phyloP scores from a whole-genome alignment of 805 yeast genomes.

The Starmera amethionina region DNA sequence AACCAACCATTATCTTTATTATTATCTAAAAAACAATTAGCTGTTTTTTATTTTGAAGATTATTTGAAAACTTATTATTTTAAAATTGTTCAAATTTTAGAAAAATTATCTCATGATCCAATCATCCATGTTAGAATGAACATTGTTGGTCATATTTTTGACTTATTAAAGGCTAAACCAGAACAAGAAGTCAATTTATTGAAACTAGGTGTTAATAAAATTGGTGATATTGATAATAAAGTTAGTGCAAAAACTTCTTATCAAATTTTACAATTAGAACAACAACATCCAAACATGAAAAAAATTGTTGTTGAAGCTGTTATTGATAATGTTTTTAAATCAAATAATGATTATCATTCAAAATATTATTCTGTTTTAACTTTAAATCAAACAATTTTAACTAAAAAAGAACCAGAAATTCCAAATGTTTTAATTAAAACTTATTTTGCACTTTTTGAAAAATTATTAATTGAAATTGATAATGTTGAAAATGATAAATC shows the following conservation, averaged over 20 bases:
- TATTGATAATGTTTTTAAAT: slow-evolving; percentile 68
- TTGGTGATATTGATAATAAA: slow-evolving; percentile 88
- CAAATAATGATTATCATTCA: slow-evolving; percentile 74
- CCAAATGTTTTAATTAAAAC: slow-evolving; percentile 79
- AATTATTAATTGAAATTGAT: slow-evolving; percentile 64
- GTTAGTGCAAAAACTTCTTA: slow-evolving; percentile 85
- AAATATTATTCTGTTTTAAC: slow-evolving; percentile 83
- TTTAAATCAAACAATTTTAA: slow-evolving; percentile 84
- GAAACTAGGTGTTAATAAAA: slow-evolving; percentile 82
- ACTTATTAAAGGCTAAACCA: slow-evolving; percentile 74
- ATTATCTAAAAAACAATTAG: slow-evolving; percentile 45
- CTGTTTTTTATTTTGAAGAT: slow-evolving; percentile 82
- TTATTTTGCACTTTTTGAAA: slow-evolving; percentile 81
- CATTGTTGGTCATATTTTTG: slow-evolving; percentile 68
- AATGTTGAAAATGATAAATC: slow-evolving; percentile 25
- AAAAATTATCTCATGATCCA: slow-evolving; percentile 80
- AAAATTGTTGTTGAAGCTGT: slow-evolving; percentile 68
- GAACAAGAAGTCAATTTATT: slow-evolving; percentile 93
- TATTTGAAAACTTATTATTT: slow-evolving; percentile 71
- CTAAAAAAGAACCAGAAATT: slow-evolving; percentile 63
- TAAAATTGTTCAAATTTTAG: slow-evolving; percentile 66
- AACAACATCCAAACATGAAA: slow-evolving; percentile 95
- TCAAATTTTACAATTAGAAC: slow-evolving; percentile 69
- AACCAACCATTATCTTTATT: slow-evolving; percentile 48
- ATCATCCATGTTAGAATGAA: slow-evolving; percentile 80